Conservation (phyloP, 768 basidiomycete species). For the Erythrobasidium yunnanense region DNA sequence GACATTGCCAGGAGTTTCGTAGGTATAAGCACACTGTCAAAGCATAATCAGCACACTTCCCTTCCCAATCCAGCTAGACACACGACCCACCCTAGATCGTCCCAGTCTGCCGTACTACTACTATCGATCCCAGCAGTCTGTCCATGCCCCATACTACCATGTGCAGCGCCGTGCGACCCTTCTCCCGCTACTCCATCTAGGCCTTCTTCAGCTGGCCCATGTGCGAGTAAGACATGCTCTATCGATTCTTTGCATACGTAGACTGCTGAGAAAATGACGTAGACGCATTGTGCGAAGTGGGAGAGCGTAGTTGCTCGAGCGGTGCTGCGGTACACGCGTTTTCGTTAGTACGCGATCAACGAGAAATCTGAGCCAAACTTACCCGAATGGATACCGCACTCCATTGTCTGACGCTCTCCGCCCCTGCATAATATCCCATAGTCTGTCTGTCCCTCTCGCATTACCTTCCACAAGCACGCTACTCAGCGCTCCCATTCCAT, state of each 20-base stretch:
- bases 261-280: constrained; percentile 83
- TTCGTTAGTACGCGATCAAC: background rate
- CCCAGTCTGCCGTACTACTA: constrained; percentile 8
- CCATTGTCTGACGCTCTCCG: constrained; percentile 39
- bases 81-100: constrained; percentile 10
- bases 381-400: constrained; percentile 54
- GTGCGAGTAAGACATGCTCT: constrained; percentile 66
- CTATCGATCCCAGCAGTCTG: constrained; percentile 14
- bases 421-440: constrained; percentile 34
- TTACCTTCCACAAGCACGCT: constrained; percentile 28
- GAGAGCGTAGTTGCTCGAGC: constrained; percentile 40
- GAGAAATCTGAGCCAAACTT: constrained; percentile 39
- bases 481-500: constrained; percentile 65
- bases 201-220: constrained; percentile 19
- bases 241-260: constrained; percentile 96
- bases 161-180: constrained; percentile 34
- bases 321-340: constrained; percentile 20
- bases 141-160: constrained; percentile 35
- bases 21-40: constrained; percentile 22
- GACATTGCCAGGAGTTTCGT: constrained; percentile 23
- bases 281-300: constrained; percentile 75
- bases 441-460: constrained; percentile 13
- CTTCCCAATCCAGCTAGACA: background rate
- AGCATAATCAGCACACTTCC: background rate
- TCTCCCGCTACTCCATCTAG: constrained; percentile 15